These are phyloP conservation scores for Didymella exigua DNA, from an alignment of 2,329 filamentous ascomycete species.

Conservation along the genomic window DNA sequence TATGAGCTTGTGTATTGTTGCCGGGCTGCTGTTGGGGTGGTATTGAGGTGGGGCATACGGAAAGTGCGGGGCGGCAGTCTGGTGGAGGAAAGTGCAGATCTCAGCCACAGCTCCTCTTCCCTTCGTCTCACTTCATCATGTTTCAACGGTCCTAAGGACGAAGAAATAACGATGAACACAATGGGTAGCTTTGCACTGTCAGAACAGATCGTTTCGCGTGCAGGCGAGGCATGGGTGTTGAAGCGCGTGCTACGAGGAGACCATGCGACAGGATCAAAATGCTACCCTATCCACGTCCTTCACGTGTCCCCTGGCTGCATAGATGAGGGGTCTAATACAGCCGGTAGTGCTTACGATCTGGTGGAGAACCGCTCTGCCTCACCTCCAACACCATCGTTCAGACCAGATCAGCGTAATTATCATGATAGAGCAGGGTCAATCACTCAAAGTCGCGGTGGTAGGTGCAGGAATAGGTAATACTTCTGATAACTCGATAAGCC, in stretches of 20 bases:
- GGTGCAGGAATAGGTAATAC: conserved; percentile 1
- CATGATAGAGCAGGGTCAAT: too few species aligned
- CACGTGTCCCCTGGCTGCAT: neutral
- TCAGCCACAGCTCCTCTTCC: neutral
- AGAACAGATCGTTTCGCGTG: neutral
- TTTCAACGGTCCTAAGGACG: neutral
- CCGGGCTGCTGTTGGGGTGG: neutral
- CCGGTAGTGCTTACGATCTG: neutral
- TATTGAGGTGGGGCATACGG: neutral
- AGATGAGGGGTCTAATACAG: neutral
- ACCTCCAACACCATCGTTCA: too few species aligned
- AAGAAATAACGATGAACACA: neutral
- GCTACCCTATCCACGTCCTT: neutral
- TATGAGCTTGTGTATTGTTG: neutral
- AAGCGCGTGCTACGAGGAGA: neutral
- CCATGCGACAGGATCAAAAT: neutral
- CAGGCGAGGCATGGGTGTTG: neutral
- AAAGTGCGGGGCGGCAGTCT: neutral
- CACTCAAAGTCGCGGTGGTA: conserved; percentile 1
- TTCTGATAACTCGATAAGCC: too few species aligned
- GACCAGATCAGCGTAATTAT: too few species aligned
- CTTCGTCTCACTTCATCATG: neutral
- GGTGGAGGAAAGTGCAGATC: neutral
- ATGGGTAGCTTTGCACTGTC: neutral
- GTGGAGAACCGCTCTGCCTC: neutral